A percentile compares a stretch with the other conserved stretches of the same genome.
These are phyloP conservation scores for Salmacisia buchloeana DNA, from an alignment of 1,284 basidiomycete species.

Conservation along the genomic window DNA sequence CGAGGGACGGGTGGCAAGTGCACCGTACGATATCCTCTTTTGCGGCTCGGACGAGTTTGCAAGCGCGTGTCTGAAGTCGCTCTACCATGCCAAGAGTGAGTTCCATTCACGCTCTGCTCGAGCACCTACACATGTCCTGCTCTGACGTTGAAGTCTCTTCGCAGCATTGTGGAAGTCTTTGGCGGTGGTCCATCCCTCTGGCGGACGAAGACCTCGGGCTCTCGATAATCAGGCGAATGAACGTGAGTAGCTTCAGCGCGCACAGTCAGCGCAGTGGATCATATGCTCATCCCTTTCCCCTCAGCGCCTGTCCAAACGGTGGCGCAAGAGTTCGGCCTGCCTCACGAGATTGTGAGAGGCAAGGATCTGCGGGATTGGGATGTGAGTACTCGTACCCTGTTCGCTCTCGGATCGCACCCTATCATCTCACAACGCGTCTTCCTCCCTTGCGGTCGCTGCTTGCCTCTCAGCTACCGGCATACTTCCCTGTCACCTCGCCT, in stretches of 20 bases:
- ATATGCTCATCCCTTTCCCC: background rate
- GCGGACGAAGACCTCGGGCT: slow-evolving; percentile 31
- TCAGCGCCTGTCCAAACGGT: slow-evolving; percentile 32
- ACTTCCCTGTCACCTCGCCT: slow-evolving; percentile 19
- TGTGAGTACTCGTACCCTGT: slow-evolving; percentile 32
- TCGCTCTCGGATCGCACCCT: background rate
- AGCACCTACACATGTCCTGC: background rate
- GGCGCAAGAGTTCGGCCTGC: slow-evolving; percentile 20
- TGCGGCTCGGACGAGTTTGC: slow-evolving; percentile 46
- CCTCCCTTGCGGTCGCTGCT: slow-evolving; percentile 12
- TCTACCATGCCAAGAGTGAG: slow-evolving; percentile 12
- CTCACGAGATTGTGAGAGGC: slow-evolving; percentile 24
- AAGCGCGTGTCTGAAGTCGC: slow-evolving; percentile 14
- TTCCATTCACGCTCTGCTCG: background rate
- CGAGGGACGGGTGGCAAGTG: background rate
- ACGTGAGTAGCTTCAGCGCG: slow-evolving; percentile 18
- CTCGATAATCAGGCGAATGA: slow-evolving; percentile 35
- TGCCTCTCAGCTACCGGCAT: slow-evolving; percentile 15
- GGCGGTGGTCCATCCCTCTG: slow-evolving; percentile 9
- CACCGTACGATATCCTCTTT: slow-evolving; percentile 44
- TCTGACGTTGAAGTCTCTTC: background rate
- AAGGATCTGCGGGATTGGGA: slow-evolving; percentile 35
- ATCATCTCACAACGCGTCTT: background rate
- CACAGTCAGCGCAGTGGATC: no score
- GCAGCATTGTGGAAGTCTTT: slow-evolving; percentile 17